Percentiles rank a stretch among this genome's conserved stretches.
Conservation (phyloP, 306 rosid species). For the Corylus americana region DNA sequence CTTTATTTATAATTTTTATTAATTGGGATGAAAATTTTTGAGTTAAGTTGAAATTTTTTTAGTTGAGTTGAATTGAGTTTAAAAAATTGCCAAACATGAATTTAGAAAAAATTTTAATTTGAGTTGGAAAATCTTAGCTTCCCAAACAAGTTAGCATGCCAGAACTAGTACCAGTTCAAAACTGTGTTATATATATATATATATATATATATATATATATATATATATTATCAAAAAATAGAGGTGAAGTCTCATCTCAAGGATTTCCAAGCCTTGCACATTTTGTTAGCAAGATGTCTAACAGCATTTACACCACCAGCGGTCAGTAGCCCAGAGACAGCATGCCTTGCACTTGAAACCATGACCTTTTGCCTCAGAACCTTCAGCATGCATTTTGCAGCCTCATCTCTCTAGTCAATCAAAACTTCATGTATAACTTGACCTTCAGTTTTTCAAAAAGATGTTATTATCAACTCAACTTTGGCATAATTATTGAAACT, state of each 20-base stretch:
- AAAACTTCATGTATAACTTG: constrained; percentile 34
- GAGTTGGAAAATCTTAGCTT: no score
- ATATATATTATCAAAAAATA: no score
- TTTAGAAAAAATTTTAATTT: no score
- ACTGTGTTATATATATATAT: no score
- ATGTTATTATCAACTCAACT: not conserved
- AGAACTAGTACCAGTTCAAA: not conserved
- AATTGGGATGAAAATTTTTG: no score
- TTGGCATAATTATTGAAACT: not conserved
- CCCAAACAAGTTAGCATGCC: not conserved
- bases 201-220: no score
- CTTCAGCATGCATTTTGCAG: constrained; percentile 67
- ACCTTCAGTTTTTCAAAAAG: constrained; percentile 46
- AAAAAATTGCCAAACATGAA: no score
- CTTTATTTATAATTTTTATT: no score
- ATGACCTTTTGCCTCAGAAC: constrained; percentile 67
- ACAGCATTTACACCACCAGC: constrained; percentile 69
- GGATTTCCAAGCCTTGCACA: constrained; percentile 82
- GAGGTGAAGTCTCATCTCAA: constrained; percentile 37
- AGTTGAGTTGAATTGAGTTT: no score
- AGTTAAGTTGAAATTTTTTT: no score
- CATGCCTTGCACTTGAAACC: constrained; percentile 93
- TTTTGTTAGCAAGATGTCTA: constrained; percentile 62
- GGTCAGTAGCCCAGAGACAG: constrained; percentile 72
- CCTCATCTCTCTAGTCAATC: constrained; percentile 63